Percentiles rank a stretch among this genome's conserved stretches.
Evolutionary conservation across 306 rosid genomes (phyloP).

Genomic region (Datisca glomerata): DNA sequence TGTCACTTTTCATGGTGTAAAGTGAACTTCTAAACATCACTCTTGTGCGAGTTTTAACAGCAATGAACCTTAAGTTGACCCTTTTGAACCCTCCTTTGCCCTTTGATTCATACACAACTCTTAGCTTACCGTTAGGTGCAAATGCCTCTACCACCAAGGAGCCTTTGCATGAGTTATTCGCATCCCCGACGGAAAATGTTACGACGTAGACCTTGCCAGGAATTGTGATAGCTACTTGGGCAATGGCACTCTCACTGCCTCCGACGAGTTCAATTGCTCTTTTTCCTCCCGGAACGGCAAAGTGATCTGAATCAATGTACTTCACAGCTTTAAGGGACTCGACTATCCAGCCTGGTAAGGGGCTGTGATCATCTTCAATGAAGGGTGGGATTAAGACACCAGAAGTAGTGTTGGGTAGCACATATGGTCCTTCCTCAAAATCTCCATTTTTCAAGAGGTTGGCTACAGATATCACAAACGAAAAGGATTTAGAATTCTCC

Average conservation of each 20-base stretch:
- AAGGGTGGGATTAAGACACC: conserved; percentile 72
- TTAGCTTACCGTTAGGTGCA: conserved; percentile 33
- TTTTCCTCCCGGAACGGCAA: conserved; percentile 42
- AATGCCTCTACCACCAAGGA: conserved; percentile 49
- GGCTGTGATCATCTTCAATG: conserved; percentile 54
- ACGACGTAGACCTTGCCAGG: conserved; percentile 37
- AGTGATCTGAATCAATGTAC: conserved; percentile 64
- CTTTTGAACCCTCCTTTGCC: conserved; percentile 51
- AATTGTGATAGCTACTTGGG: conserved; percentile 41
- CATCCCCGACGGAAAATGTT: conserved; percentile 66
- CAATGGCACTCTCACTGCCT: conserved; percentile 67
- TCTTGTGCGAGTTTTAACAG: conserved; percentile 32
- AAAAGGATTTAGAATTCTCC: background rate
- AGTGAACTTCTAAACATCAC: conserved; percentile 50
- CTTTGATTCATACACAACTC: conserved; percentile 38
- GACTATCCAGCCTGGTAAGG: conserved; percentile 77
- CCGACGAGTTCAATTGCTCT: conserved; percentile 73
- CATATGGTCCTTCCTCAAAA: conserved; percentile 70
- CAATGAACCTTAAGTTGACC: conserved; percentile 41
- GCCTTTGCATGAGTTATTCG: conserved; percentile 54
- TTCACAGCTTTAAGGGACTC: conserved; percentile 82
- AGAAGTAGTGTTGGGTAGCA: conserved; percentile 36
- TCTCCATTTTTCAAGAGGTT: conserved; percentile 64
- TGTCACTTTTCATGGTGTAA: conserved; percentile 52
- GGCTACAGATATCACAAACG: conserved; percentile 18